These are phyloP conservation scores for Protea cynaroides DNA, from an alignment of 164 flowering plant species.

Conservation along the genomic window DNA sequence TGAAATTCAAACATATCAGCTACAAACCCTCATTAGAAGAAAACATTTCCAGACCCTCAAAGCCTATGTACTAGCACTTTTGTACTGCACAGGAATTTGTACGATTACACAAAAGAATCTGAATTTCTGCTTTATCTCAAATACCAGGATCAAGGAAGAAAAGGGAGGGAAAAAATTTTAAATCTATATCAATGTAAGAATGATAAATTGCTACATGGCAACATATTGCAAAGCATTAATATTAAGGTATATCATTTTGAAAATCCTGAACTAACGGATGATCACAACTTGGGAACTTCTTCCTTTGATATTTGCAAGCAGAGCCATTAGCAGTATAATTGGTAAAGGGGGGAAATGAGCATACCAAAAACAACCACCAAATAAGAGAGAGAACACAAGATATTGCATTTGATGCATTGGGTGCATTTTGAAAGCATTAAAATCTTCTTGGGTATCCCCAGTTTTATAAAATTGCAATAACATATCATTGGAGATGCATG, in stretches of 20 bases:
- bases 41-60: constrained; percentile 24
- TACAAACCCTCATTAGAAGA: constrained; percentile 33
- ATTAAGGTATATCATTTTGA: constrained; percentile 31
- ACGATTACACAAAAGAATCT: constrained; percentile 46
- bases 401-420: not conserved
- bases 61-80: constrained; percentile 17
- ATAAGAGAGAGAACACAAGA: not conserved
- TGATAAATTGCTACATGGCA: not conserved
- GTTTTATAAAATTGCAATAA: too few relatives aligned
- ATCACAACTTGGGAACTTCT: constrained; percentile 48
- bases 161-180: not conserved
- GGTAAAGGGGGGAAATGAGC: not conserved
- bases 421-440: too few relatives aligned
- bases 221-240: not conserved
- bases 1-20: constrained; percentile 31
- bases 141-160: not conserved
- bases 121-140: constrained; percentile 46
- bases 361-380: not conserved
- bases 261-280: constrained; percentile 27
- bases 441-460: too few relatives aligned
- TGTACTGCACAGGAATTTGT: constrained; percentile 41
- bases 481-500: too few relatives aligned
- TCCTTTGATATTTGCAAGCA: constrained; percentile 61
- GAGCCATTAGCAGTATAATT: constrained; percentile 51
- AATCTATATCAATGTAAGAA: not conserved